Percentiles rank a stretch among this genome's conserved stretches.
Conservation (phyloP, 2,329 filamentous ascomycete genomes). For the Alternaria incomplexa region DNA sequence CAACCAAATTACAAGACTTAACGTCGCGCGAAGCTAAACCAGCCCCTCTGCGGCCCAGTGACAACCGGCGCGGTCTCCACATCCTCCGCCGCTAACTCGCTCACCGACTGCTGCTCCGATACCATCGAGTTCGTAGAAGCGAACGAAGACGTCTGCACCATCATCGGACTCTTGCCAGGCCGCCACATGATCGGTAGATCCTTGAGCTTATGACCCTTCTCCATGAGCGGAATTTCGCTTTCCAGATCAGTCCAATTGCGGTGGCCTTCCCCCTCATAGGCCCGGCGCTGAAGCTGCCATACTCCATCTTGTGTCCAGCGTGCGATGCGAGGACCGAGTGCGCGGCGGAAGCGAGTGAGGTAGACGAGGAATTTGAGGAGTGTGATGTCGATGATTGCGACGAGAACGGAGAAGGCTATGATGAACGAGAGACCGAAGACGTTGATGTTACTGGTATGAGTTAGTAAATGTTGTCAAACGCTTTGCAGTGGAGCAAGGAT, state of each 20-base stretch:
- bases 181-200: slow-evolving; percentile 3
- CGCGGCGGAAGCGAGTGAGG: slow-evolving; percentile 15
- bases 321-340: slow-evolving; percentile 27
- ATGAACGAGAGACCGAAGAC: slow-evolving; percentile 29
- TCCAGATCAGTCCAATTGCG: slow-evolving; percentile 2
- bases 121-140: neutral
- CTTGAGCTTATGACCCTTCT: slow-evolving; percentile 6
- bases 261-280: slow-evolving; percentile 20
- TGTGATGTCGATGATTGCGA: slow-evolving; percentile 14
- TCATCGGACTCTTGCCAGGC: neutral
- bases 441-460: slow-evolving; percentile 23
- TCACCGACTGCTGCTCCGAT: neutral
- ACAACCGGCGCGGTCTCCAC: neutral
- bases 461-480: neutral
- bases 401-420: slow-evolving; percentile 12
- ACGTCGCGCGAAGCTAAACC: neutral
- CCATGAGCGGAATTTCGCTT: slow-evolving; percentile 5
- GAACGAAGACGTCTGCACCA: neutral
- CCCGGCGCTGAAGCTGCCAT: slow-evolving; percentile 33
- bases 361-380: slow-evolving; percentile 27
- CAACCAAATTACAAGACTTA: neutral
- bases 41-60: neutral
- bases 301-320: slow-evolving; percentile 37
- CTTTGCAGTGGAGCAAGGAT: neutral
- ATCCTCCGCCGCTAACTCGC: neutral